Conservation (phyloP, 768 basidiomycete species). For the Calvatia gigantea region DNA sequence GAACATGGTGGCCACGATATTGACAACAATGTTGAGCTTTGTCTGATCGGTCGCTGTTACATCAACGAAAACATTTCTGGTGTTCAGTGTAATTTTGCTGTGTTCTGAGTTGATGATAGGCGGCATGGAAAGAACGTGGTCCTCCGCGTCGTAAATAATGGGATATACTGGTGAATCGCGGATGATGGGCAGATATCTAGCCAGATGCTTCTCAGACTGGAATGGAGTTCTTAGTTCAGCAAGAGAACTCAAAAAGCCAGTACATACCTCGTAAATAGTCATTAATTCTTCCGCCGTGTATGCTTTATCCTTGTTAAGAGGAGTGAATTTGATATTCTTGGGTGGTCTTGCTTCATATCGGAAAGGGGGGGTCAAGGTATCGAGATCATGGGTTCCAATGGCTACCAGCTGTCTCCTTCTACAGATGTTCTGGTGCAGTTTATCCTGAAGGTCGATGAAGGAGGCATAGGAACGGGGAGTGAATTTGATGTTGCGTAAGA, state of each 20-base stretch:
- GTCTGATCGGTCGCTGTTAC: constrained; percentile 96
- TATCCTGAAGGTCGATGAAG: constrained; percentile 99
- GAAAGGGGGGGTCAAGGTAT: constrained; percentile 85
- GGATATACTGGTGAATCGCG: constrained; percentile 95
- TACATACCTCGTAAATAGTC: constrained; percentile 84
- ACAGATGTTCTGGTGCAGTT: constrained; percentile 95
- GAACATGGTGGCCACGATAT: constrained; percentile 97
- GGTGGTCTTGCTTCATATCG: constrained; percentile 80
- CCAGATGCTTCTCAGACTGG: constrained; percentile 89
- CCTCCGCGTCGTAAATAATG: constrained; percentile 90
- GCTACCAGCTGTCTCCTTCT: constrained; percentile 87
- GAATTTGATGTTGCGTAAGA: constrained; percentile 89
- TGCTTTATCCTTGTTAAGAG: constrained; percentile 72
- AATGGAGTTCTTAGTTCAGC: background rate
- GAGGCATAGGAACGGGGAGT: constrained; percentile 87
- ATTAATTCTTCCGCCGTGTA: constrained; percentile 91
- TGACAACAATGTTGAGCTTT: constrained; percentile 93
- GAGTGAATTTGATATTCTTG: constrained; percentile 87
- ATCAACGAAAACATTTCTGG: constrained; percentile 94
- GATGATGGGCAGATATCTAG: constrained; percentile 88
- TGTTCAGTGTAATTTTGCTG: constrained; percentile 94
- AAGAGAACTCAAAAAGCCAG: background rate
- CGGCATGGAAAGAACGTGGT: constrained; percentile 92
- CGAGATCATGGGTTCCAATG: constrained; percentile 96
- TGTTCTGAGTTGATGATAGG: constrained; percentile 98